Percentiles rank a stretch among this genome's conserved stretches.
phyloP scores from a whole-genome alignment of 495 filamentous ascomycete genomes.

The Mycothermus thermophilus region DNA sequence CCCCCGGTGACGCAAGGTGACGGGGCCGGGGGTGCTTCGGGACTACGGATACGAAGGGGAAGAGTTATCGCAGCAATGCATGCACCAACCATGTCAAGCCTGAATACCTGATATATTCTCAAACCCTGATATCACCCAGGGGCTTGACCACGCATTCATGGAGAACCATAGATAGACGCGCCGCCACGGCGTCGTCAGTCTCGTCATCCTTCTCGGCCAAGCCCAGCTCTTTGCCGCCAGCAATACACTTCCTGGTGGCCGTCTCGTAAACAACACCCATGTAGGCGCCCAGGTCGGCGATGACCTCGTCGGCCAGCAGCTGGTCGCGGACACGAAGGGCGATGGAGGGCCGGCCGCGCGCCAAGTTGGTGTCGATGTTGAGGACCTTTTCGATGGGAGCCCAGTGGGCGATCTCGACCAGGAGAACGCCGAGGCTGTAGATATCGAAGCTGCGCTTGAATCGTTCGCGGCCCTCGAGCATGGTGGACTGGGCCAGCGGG shows the following conservation, averaged over 20 bases:
- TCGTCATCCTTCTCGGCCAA: constrained; percentile 21
- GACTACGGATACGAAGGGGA: not conserved
- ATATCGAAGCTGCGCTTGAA: constrained; percentile 42
- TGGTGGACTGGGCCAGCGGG: constrained; percentile 28
- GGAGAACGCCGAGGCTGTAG: constrained; percentile 41
- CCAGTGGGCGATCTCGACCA: constrained; percentile 42
- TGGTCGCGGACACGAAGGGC: constrained; percentile 17
- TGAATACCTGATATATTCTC: no score
- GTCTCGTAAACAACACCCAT: constrained; percentile 24
- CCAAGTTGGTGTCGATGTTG: constrained; percentile 19
- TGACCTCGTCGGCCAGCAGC: constrained; percentile 14
- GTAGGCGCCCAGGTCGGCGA: constrained; percentile 18
- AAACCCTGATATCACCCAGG: constrained; percentile 21
- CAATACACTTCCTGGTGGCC: constrained; percentile 20
- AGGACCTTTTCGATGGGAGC: constrained; percentile 34
- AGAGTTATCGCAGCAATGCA: no score
- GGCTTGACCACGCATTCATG: constrained; percentile 26
- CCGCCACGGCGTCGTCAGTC: constrained; percentile 19
- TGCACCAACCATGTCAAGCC: no score
- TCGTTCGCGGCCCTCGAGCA: constrained; percentile 17
- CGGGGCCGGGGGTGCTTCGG: no score
- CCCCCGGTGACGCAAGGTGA: no score
- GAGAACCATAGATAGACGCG: constrained; percentile 18
- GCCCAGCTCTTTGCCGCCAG: constrained; percentile 17
- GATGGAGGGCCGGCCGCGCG: constrained; percentile 14